These are phyloP conservation scores for Lactarius trivialis DNA, from an alignment of 768 basidiomycete genomes.

Conservation along the genomic window DNA sequence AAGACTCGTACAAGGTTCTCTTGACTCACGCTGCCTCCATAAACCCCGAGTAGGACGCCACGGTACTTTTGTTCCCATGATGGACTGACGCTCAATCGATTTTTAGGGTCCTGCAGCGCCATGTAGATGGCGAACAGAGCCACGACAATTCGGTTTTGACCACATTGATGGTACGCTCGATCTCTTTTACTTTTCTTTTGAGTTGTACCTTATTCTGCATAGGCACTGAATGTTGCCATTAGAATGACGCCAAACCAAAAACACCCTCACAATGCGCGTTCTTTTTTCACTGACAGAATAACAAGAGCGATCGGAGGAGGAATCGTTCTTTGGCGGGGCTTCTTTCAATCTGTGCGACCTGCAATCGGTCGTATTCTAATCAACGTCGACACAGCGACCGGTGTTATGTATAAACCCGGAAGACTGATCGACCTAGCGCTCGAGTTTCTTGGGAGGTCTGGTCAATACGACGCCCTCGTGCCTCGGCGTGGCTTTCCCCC, in stretches of 20 bases:
- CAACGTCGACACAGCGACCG: constrained; percentile 73
- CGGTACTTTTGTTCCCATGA: constrained; percentile 23
- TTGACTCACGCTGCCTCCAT: constrained; percentile 66
- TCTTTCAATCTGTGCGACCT: constrained; percentile 73
- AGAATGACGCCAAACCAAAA: constrained; percentile 64
- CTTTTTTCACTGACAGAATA: constrained; percentile 63
- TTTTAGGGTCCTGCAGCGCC: constrained; percentile 53
- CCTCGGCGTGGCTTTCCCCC: constrained; percentile 40
- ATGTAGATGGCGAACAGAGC: constrained; percentile 56
- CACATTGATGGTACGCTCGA: constrained; percentile 47
- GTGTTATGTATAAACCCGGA: constrained; percentile 66
- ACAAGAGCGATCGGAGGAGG: constrained; percentile 50
- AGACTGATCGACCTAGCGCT: constrained; percentile 50
- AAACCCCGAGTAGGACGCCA: constrained; percentile 65
- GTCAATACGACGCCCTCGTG: constrained; percentile 32
- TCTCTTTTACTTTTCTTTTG: not conserved
- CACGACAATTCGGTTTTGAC: constrained; percentile 65
- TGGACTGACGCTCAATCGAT: not conserved
- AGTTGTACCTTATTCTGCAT: not conserved
- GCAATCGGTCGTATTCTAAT: constrained; percentile 54
- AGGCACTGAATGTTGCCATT: constrained; percentile 71
- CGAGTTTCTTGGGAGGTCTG: constrained; percentile 39
- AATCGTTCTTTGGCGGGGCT: constrained; percentile 69
- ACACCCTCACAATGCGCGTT: constrained; percentile 63
- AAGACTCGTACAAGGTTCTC: constrained; percentile 52